Conservation (phyloP, 768 basidiomycete genomes). For the Antrodiella citrinella region DNA sequence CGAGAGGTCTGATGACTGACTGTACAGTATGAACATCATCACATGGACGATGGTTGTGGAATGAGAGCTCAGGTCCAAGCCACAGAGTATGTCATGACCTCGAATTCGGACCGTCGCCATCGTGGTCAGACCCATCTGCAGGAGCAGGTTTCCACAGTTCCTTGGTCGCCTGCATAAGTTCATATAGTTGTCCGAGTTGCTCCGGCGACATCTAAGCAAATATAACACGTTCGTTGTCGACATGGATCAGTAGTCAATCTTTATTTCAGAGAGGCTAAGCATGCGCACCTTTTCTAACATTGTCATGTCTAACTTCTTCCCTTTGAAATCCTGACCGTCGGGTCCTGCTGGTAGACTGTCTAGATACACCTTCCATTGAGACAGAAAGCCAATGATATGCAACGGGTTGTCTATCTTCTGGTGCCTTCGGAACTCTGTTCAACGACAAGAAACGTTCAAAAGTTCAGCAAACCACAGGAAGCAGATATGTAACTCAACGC, state of each 20-base stretch:
- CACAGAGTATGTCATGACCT: neutral
- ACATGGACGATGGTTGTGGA: neutral
- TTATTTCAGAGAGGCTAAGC: neutral
- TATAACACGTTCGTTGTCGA: neutral
- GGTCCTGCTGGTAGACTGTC: conserved; percentile 52
- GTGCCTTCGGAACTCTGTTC: conserved; percentile 86
- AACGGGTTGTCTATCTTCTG: conserved; percentile 72
- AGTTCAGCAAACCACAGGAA: neutral
- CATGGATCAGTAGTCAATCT: neutral
- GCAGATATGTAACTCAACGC: too few relatives aligned
- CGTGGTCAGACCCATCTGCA: neutral
- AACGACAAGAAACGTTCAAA: neutral
- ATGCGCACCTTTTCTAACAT: conserved; percentile 66
- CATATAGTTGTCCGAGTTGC: conserved; percentile 90
- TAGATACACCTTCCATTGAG: conserved; percentile 92
- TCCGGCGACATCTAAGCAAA: conserved; percentile 72
- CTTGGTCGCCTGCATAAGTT: conserved; percentile 88
- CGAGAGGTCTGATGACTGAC: neutral
- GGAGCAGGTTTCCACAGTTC: conserved; percentile 67
- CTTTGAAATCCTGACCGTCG: conserved; percentile 40
- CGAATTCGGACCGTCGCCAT: neutral
- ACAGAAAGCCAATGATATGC: conserved; percentile 90
- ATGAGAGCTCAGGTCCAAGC: neutral
- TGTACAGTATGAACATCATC: neutral
- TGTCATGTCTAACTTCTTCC: conserved; percentile 62